Percentiles rank a stretch among this genome's conserved stretches.
Evolutionary conservation across 2,329 filamentous ascomycete genomes (phyloP).

Genomic region (Verticillium alfalfae): DNA sequence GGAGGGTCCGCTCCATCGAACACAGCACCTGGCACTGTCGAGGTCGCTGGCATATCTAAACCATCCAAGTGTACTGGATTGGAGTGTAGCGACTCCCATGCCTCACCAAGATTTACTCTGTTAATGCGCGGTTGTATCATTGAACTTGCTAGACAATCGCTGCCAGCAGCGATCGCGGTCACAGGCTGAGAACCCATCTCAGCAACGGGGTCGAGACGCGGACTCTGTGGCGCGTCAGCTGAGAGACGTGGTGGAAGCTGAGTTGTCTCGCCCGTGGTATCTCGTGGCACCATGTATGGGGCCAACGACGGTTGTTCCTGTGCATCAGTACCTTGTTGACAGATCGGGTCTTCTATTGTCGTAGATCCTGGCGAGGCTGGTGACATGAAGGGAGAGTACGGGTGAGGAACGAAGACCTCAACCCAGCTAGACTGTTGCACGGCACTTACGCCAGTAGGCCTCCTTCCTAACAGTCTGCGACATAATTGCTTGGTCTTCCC

Average conservation of each 20-base stretch:
- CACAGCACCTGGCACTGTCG: not conserved
- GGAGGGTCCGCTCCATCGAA: too few relatives aligned
- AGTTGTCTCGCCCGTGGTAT: too few relatives aligned
- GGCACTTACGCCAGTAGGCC: not conserved
- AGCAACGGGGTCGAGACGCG: not conserved
- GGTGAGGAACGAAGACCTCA: not conserved
- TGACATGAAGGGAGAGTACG: not conserved
- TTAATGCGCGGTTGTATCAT: not conserved
- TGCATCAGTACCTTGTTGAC: not conserved
- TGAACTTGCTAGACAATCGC: not conserved
- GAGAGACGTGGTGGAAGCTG: not conserved
- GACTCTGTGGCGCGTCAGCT: not conserved
- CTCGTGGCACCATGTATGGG: too few relatives aligned
- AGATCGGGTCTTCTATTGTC: not conserved
- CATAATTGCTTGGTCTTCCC: not conserved
- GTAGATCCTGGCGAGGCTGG: not conserved
- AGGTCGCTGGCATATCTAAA: not conserved
- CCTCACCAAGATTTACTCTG: not conserved
- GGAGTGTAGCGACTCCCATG: not conserved
- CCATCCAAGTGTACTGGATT: not conserved
- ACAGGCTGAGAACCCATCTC: not conserved
- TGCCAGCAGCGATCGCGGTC: not conserved
- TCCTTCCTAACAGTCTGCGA: not conserved
- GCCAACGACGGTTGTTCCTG: not conserved
- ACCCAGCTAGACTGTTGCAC: not conserved